Evolutionary conservation across 169 alveolate species (phyloP), one percentile per base, ranked within the genome.

Genomic region (Plasmodium berghei): DNA sequence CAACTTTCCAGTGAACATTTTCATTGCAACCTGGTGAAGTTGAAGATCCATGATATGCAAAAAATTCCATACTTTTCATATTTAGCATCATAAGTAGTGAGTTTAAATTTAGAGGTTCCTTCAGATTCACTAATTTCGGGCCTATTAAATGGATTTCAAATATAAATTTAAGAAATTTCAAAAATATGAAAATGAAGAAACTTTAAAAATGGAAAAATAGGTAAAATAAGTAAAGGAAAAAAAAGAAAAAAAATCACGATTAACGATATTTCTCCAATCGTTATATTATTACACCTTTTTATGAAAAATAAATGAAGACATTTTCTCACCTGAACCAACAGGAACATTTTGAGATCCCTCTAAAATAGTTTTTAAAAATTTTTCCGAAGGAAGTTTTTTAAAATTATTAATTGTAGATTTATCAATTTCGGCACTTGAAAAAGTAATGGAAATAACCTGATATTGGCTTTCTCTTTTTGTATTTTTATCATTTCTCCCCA

Each of bases 1-100:
- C 97, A 9, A 95, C 97, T 71, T 93, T 94, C 97, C 97, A 94
- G 28, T 93, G 70, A 46, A 95, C 95, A 54, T 94, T 94, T 73
- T 95, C 97, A 54, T 92, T 95, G 64, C 97, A 95, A 16, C 88
- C 93, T 2, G 96, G 96, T 67, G 87, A 91, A 10, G 97, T 95
- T 42, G 93, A 92, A 59, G 96, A 93, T 2, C 97, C 97, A 63
- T 92, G 95, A 71, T 95, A 94, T n/a, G 96, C 94, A 52, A 93
- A 91, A 86, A 94, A 94, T 59, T 93, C 93, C 89, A 92, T 69
- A 54, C 90, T 88, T 73, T 94, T 92, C 10, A 93, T 92, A 90
- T 95, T 96, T 45, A 95, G 66, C 97, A 94, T 95, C 97, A 94
- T 92, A 87, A 95, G 80, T 69, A 95, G 45, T 1, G 97, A 87